A percentile compares a stretch with the other conserved stretches of the same genome.
These are phyloP conservation scores for Eucalyptus camaldulensis DNA, from an alignment of 345 rosid genomes.

Conservation along the genomic window DNA sequence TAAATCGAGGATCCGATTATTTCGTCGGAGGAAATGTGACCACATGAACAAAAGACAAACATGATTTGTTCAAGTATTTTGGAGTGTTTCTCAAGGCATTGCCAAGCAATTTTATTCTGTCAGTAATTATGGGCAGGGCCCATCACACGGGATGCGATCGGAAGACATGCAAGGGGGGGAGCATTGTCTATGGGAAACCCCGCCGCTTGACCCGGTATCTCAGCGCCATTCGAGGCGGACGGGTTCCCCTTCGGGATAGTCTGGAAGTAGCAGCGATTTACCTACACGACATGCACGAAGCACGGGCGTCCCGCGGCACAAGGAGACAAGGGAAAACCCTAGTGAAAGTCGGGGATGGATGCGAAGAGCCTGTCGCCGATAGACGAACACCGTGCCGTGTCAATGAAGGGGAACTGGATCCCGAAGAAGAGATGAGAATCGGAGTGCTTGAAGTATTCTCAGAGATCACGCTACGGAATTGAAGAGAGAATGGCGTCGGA, in stretches of 20 bases:
- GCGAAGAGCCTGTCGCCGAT: background rate
- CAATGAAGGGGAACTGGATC: background rate
- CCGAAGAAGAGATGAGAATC: no score
- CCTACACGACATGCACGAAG: background rate
- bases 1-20: background rate
- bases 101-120: background rate
- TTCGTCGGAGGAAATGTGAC: background rate
- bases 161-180: background rate
- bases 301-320: background rate
- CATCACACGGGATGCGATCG: background rate
- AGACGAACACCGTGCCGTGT: background rate
- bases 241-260: background rate
- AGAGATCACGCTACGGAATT: background rate
- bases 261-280: background rate
- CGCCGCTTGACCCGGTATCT: background rate
- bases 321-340: background rate
- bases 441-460: background rate
- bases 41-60: background rate
- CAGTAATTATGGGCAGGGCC: background rate
- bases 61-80: background rate
- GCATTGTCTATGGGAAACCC: background rate
- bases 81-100: background rate
- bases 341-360: background rate
- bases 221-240: background rate
- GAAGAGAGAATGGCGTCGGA: background rate